phyloP scores from a whole-genome alignment of 768 basidiomycete species.

The Candolleomyces efflorescens region DNA sequence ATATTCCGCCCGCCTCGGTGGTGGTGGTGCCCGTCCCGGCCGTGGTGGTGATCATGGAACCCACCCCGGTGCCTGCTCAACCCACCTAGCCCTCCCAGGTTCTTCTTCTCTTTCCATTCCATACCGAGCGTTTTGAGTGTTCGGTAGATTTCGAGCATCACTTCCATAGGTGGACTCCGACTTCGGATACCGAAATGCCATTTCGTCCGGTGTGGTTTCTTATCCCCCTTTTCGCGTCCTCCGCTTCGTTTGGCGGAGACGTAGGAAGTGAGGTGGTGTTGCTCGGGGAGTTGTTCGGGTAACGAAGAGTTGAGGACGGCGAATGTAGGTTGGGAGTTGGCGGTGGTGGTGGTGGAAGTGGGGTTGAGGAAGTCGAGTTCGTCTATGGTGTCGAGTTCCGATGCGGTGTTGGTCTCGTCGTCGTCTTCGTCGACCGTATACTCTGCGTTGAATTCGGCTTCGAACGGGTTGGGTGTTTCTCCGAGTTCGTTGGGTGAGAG shows the following conservation, averaged over 20 bases:
- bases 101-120: constrained; percentile 96
- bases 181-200: constrained; percentile 99
- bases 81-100: constrained; percentile 68
- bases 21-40: too few species aligned
- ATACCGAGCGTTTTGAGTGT: constrained; percentile 87
- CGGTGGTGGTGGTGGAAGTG: constrained; percentile 10
- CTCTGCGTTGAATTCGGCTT: constrained; percentile 63
- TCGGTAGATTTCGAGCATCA: constrained; percentile 97
- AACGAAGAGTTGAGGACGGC: constrained; percentile 89
- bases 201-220: constrained; percentile 76
- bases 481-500: constrained; percentile 57
- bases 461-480: constrained; percentile 72
- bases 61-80: constrained; percentile 25
- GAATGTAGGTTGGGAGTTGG: constrained; percentile 17
- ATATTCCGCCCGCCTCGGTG: constrained; percentile 22
- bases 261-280: constrained; percentile 69
- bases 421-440: constrained; percentile 52
- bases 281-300: constrained; percentile 55
- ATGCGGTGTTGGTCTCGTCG: constrained; percentile 31
- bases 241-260: constrained; percentile 48
- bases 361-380: constrained; percentile 29
- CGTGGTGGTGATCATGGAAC: neutral
- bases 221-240: constrained; percentile 36
- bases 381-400: constrained; percentile 21
- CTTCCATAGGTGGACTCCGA: constrained; percentile 95